Evolutionary conservation across 2,329 filamentous ascomycete species (phyloP).

Genomic region (Apiospora arundinis): DNA sequence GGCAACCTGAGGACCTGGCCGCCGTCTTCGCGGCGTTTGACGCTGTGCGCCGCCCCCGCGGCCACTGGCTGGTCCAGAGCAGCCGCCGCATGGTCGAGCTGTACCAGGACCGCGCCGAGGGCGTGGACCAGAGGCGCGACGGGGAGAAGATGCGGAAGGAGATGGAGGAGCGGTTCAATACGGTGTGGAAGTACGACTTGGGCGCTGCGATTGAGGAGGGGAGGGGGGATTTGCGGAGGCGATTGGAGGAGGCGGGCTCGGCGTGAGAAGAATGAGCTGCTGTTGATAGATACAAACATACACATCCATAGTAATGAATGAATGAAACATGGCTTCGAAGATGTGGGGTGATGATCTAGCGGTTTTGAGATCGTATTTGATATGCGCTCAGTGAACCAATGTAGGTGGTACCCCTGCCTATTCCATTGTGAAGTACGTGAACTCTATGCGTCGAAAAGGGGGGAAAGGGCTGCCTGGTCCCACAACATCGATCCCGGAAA

Average conservation of each 20-base stretch:
- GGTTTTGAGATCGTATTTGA: no score
- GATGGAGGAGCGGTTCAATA: neutral
- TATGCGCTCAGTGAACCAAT: no score
- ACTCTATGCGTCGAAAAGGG: no score
- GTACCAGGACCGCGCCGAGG: constrained; percentile 23
- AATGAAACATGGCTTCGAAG: no score
- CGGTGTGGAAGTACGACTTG: neutral
- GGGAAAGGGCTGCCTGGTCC: no score
- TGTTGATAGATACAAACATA: no score
- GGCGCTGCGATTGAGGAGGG: neutral
- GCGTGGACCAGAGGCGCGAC: neutral
- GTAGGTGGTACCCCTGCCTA: no score
- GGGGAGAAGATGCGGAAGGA: neutral
- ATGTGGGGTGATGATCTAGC: no score
- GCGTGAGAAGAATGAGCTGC: no score
- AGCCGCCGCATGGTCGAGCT: constrained; percentile 22
- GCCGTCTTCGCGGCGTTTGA: constrained; percentile 21
- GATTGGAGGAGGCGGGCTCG: neutral
- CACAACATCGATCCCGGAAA: no score
- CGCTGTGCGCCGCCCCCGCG: constrained; percentile 11
- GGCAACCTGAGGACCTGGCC: neutral
- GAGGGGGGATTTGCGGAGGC: neutral
- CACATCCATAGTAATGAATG: no score
- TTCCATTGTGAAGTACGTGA: no score
- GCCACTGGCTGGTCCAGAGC: constrained; percentile 25